Evolutionary conservation across 169 alveolate genomes (phyloP), one percentile per base, ranked within the genome.

Genomic region (Besnoitia besnoiti): DNA sequence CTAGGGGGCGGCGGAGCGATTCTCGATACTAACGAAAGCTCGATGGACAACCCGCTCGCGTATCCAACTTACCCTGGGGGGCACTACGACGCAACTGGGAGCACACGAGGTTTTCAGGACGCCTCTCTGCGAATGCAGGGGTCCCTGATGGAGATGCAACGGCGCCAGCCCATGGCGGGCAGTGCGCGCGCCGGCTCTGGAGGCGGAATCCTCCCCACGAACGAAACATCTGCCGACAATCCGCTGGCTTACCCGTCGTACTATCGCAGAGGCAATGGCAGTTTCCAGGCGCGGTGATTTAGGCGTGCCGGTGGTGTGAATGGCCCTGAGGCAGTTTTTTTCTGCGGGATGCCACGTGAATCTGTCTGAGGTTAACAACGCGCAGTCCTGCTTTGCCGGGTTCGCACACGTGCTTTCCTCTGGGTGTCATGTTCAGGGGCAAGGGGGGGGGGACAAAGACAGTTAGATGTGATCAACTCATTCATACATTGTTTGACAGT

Each of bases 11-110:
- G 51, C 12, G 93, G 90, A 7, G 80, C 62, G 40, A 0, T 79
- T 51, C 35, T 37, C 19, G 27, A 40, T 33, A 24, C 93, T n/a
- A 90, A 90, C 44, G 90, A 50, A 10, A 51, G 85, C 51, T 61
- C 88, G n/a, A 21, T 19, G 39, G 90, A 90, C 49, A 90, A 90
- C 51, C 84, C 93, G 24, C 42, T 90, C 27, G 93, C 93, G n/a
- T 90, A 79, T 37, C 93, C 93, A 7, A 73, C 21, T 47, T 89
- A 75, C 55, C 93, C 93, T 37, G 50, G 37, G 62, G 85, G 75
- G 27, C 35, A 12, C 2, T 24, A 46, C 4, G 19, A 33, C 33
- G 16, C 82, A 33, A 30, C 24, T 21, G 27, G 82, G 82, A 73
- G n/a, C 49, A 0, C 44, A 12, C 49, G 33, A 10, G 33, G 42